Evolutionary conservation across 352 stramenopile species (phyloP).

Genomic region (Pythium dissotocum): DNA sequence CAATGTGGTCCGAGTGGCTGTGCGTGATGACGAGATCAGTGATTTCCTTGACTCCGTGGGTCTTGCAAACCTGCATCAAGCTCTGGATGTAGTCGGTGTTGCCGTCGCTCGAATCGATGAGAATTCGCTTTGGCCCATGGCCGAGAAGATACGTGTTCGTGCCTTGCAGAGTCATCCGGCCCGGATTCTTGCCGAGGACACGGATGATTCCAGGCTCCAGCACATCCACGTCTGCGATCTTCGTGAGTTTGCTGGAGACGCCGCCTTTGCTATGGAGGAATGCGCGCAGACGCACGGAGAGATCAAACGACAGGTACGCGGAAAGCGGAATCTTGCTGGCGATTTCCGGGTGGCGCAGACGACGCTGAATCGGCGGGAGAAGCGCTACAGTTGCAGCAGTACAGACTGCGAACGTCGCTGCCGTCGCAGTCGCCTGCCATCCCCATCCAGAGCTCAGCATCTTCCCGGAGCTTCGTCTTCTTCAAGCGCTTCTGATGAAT

Average conservation of each 20-base stretch:
- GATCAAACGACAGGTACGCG: conserved; percentile 45
- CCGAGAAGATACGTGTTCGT: conserved; percentile 92
- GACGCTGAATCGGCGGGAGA: conserved; percentile 17
- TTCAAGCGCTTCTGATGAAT: neutral
- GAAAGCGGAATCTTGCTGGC: conserved; percentile 32
- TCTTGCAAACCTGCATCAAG: conserved; percentile 45
- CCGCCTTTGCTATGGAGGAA: conserved; percentile 45
- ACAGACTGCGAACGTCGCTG: neutral
- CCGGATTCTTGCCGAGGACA: conserved; percentile 84
- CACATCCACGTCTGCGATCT: conserved; percentile 40
- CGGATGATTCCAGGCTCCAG: conserved; percentile 60
- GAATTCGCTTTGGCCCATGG: conserved; percentile 48
- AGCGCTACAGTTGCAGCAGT: conserved; percentile 13
- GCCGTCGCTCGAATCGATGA: conserved; percentile 83
- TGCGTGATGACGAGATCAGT: conserved; percentile 88
- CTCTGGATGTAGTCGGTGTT: conserved; percentile 50
- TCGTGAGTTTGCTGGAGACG: conserved; percentile 41
- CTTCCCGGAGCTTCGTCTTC: neutral
- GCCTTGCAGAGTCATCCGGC: conserved; percentile 85
- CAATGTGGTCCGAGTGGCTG: conserved; percentile 88
- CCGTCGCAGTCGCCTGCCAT: conserved; percentile 1
- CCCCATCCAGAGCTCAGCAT: conserved; percentile 12
- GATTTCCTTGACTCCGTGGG: conserved; percentile 50
- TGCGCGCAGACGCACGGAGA: conserved; percentile 43
- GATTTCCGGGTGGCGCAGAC: conserved; percentile 5